Evolutionary conservation across 805 yeast genomes (phyloP).

Genomic region (Monosporozyma aquatica): DNA sequence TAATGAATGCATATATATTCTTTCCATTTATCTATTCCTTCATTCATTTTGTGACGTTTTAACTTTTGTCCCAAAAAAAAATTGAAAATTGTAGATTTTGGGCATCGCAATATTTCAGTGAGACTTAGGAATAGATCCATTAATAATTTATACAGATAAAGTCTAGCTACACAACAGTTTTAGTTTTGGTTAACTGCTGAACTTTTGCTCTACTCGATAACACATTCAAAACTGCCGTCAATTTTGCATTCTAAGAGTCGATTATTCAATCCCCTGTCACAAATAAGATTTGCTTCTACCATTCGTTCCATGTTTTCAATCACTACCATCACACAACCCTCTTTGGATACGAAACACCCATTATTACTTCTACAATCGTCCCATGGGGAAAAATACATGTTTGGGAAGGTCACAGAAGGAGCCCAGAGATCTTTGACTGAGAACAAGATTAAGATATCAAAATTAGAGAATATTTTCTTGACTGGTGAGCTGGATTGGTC

Average conservation of each 20-base stretch:
- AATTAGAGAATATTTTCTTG: conserved; percentile 56
- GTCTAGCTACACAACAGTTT: too few species aligned
- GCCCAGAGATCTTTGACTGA: conserved; percentile 67
- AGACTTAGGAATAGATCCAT: too few species aligned
- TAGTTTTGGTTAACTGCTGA: too few species aligned
- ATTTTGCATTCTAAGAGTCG: not conserved
- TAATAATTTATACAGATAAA: too few species aligned
- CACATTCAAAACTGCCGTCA: not conserved
- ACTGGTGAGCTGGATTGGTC: conserved; percentile 76
- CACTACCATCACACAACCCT: conserved; percentile 49
- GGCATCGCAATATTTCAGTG: too few species aligned
- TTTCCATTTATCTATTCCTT: too few species aligned
- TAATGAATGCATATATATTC: too few species aligned
- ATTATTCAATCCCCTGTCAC: not conserved
- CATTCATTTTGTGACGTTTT: too few species aligned
- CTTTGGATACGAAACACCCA: conserved; percentile 52
- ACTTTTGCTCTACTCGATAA: too few species aligned
- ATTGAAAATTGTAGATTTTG: too few species aligned
- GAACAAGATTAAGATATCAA: conserved; percentile 46
- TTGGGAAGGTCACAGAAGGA: conserved; percentile 84
- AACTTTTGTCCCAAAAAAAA: too few species aligned
- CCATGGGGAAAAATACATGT: conserved; percentile 40
- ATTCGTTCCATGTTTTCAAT: conserved; percentile 38
- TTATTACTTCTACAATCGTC: conserved; percentile 38
- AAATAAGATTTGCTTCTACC: not conserved